Conservation (phyloP, 2,329 filamentous ascomycete species). For the Intubia oerlemansii region DNA sequence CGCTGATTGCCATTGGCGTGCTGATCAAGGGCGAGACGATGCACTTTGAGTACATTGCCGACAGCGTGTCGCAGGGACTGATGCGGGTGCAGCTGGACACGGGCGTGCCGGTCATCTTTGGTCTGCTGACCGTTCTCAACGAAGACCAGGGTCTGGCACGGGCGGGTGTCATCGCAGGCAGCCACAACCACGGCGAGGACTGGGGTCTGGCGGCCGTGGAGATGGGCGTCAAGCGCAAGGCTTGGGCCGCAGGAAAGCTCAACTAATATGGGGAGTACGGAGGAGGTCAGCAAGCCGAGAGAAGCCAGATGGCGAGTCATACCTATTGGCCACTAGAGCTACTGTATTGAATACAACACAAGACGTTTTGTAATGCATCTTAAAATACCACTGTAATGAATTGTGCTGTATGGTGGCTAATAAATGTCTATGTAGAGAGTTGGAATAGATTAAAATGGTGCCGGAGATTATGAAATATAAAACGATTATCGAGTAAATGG, state of each 20-base stretch:
- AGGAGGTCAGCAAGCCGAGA: no score
- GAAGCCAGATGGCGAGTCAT: no score
- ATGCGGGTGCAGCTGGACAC: slow-evolving; percentile 89
- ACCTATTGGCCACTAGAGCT: no score
- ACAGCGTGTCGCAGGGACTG: slow-evolving; percentile 72
- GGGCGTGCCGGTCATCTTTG: slow-evolving; percentile 78
- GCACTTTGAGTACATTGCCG: slow-evolving; percentile 98
- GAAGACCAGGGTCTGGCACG: slow-evolving; percentile 76
- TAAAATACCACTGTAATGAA: no score
- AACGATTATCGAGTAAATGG: no score
- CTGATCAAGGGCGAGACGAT: slow-evolving; percentile 98
- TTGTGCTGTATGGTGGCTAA: background rate
- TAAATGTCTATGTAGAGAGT: no score
- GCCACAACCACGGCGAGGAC: slow-evolving; percentile 90
- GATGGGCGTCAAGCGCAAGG: slow-evolving; percentile 69
- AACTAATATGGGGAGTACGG: slow-evolving; percentile 11
- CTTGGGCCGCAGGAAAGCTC: slow-evolving; percentile 55
- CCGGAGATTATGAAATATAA: no score
- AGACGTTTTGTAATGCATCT: no score
- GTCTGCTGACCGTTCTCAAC: slow-evolving; percentile 68
- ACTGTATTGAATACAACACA: no score
- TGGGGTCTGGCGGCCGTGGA: slow-evolving; percentile 93
- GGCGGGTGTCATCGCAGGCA: slow-evolving; percentile 46
- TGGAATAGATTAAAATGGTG: no score
- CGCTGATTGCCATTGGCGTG: slow-evolving; percentile 84